These are phyloP conservation scores for Geranium incanum DNA, from an alignment of 441 rosid species.

Conservation along the genomic window DNA sequence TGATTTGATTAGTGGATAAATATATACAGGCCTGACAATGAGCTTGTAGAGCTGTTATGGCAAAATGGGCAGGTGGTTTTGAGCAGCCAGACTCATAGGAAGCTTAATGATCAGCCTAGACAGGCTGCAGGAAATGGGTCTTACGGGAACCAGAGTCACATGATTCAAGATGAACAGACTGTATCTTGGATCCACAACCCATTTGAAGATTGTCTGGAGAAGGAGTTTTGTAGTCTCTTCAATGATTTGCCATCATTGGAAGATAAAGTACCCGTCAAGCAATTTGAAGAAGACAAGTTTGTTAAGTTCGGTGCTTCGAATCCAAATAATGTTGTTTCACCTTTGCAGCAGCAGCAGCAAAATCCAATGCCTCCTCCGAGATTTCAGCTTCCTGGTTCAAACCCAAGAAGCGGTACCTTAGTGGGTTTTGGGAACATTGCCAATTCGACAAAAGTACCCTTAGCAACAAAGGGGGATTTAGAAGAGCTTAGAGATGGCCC, in stretches of 20 bases:
- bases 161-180: slow-evolving; percentile 49
- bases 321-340: slow-evolving; percentile 3
- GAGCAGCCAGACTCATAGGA: slow-evolving; percentile 49
- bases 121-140: slow-evolving; percentile 23
- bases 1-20: slow-evolving; percentile 10
- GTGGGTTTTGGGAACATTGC: slow-evolving; percentile 10
- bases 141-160: slow-evolving; percentile 28
- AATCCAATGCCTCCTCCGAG: slow-evolving; percentile 46
- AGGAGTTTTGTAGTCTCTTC: slow-evolving; percentile 46
- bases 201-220: slow-evolving; percentile 46
- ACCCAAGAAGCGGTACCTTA: slow-evolving; percentile 17
- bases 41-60: slow-evolving; percentile 62
- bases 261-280: slow-evolving; percentile 19
- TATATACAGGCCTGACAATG: slow-evolving; percentile 38
- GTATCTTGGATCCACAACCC: slow-evolving; percentile 57
- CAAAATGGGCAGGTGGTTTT: slow-evolving; percentile 59
- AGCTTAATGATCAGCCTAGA: slow-evolving; percentile 25
- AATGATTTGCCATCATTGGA: slow-evolving; percentile 27
- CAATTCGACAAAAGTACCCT: neutral
- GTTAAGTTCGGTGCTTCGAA: slow-evolving; percentile 19
- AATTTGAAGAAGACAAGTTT: slow-evolving; percentile 20
- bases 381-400: slow-evolving; percentile 32
- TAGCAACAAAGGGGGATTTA: slow-evolving; percentile 11
- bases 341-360: slow-evolving; percentile 9
- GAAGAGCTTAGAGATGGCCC: slow-evolving; percentile 34